These are phyloP conservation scores for Biancaea sappan DNA, from an alignment of 306 rosid genomes.

Conservation along the genomic window DNA sequence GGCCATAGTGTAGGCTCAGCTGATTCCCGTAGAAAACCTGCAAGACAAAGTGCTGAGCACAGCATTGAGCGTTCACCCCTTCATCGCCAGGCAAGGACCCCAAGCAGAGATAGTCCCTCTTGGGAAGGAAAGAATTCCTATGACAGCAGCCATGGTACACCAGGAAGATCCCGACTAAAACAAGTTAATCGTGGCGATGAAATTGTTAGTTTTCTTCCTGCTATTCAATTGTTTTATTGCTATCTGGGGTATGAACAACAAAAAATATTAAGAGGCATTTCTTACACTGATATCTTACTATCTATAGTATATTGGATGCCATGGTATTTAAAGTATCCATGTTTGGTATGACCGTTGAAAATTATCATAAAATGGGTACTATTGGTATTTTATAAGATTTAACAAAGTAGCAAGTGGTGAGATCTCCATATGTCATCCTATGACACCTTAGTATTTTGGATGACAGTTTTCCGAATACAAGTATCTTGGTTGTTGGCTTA, in stretches of 20 bases:
- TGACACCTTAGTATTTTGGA: too few relatives aligned
- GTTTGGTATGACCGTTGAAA: too few relatives aligned
- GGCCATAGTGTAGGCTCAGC: constrained; percentile 55
- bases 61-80: constrained; percentile 88
- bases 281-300: too few relatives aligned
- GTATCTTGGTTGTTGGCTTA: too few relatives aligned
- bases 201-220: constrained; percentile 58
- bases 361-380: too few relatives aligned
- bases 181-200: constrained; percentile 65
- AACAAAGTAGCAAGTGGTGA: too few relatives aligned
- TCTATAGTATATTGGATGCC: too few relatives aligned
- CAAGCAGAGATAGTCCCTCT: constrained; percentile 65
- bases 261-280: neutral
- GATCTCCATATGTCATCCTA: too few relatives aligned
- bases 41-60: constrained; percentile 54
- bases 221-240: constrained; percentile 21
- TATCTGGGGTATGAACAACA: constrained; percentile 3
- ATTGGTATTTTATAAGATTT: too few relatives aligned
- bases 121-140: constrained; percentile 68
- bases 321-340: too few relatives aligned
- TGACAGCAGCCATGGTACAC: constrained; percentile 80
- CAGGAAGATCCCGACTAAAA: constrained; percentile 68
- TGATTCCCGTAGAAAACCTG: constrained; percentile 58
- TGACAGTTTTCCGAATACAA: too few relatives aligned
- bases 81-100: constrained; percentile 71